These are phyloP conservation scores for Aspergillus homomorphus DNA, from an alignment of 495 filamentous ascomycete genomes.

Conservation along the genomic window DNA sequence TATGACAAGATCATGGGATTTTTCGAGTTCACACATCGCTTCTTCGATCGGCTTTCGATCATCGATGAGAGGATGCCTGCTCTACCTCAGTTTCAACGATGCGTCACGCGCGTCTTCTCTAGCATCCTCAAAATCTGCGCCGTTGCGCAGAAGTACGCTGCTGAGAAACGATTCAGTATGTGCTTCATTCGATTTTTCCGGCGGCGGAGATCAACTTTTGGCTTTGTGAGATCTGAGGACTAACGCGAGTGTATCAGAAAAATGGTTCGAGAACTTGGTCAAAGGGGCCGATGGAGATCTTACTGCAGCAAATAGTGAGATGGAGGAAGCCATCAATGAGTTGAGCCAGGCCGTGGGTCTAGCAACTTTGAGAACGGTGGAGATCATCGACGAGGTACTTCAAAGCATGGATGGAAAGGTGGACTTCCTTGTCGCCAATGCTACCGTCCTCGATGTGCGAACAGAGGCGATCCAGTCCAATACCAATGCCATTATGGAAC, in stretches of 20 bases:
- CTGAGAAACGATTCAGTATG: conserved; percentile 5
- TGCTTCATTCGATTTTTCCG: not conserved
- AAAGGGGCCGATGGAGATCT: conserved; percentile 1
- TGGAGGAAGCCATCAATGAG: conserved; percentile 4
- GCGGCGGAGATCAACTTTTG: not conserved
- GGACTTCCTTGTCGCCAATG: conserved; percentile 1
- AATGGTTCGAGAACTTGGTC: conserved; percentile 5
- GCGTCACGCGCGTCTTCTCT: conserved; percentile 2
- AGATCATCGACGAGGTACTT: conserved; percentile 1
- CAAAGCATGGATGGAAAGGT: conserved; percentile 2
- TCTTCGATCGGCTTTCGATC: conserved; percentile 7
- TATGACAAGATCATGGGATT: conserved; percentile 8
- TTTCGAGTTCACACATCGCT: conserved; percentile 6
- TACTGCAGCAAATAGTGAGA: conserved; percentile 1
- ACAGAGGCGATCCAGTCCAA: conserved; percentile 1
- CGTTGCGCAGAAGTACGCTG: conserved; percentile 3
- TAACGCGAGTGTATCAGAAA: not conserved
- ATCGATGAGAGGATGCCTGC: not conserved
- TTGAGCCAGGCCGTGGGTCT: conserved; percentile 7
- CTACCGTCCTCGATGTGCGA: conserved; percentile 1
- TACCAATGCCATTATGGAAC: conserved; percentile 3
- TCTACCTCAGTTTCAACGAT: not conserved
- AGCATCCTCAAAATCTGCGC: conserved; percentile 6
- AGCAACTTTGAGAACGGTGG: not conserved
- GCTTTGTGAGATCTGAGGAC: not conserved